phyloP scores from a whole-genome alignment of 129 eudicot genomes.

The Flaveria robusta region DNA sequence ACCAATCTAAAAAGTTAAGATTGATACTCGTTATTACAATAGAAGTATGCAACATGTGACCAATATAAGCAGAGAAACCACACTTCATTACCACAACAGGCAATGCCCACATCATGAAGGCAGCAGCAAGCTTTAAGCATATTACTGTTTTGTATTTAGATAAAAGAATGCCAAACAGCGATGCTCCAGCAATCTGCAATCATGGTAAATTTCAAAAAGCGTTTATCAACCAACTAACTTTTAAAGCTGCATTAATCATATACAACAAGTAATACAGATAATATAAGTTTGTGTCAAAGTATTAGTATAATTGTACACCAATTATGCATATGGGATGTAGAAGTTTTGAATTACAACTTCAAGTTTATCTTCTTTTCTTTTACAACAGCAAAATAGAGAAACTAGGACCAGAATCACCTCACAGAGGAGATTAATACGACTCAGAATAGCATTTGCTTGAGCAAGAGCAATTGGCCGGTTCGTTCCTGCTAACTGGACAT shows the following conservation, averaged over 20 bases:
- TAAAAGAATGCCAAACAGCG: slow-evolving; percentile 82
- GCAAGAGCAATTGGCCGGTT: slow-evolving; percentile 97
- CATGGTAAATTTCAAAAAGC: not conserved
- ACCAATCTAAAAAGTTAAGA: slow-evolving; percentile 47
- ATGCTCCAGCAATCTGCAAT: slow-evolving; percentile 93
- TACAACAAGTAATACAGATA: not conserved
- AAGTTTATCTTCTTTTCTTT: not conserved
- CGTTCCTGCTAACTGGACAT: slow-evolving; percentile 83
- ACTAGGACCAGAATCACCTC: slow-evolving; percentile 57
- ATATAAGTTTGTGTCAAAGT: slow-evolving; percentile 2
- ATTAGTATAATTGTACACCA: not conserved
- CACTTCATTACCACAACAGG: slow-evolving; percentile 73
- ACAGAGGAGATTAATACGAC: slow-evolving; percentile 89
- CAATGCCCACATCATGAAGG: slow-evolving; percentile 77
- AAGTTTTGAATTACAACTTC: not conserved
- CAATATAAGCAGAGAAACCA: slow-evolving; percentile 8
- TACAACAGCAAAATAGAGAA: not conserved
- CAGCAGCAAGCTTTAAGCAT: slow-evolving; percentile 83
- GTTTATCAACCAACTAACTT: slow-evolving; percentile 14
- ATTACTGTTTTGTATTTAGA: slow-evolving; percentile 76
- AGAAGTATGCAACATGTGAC: not conserved
- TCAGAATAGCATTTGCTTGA: slow-evolving; percentile 87
- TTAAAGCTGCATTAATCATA: not conserved
- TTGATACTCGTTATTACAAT: slow-evolving; percentile 11
- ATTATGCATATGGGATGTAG: not conserved